Base-by-base conservation (phyloP, 1,139 yeast species). In the Candida frijolesensis region DNA sequence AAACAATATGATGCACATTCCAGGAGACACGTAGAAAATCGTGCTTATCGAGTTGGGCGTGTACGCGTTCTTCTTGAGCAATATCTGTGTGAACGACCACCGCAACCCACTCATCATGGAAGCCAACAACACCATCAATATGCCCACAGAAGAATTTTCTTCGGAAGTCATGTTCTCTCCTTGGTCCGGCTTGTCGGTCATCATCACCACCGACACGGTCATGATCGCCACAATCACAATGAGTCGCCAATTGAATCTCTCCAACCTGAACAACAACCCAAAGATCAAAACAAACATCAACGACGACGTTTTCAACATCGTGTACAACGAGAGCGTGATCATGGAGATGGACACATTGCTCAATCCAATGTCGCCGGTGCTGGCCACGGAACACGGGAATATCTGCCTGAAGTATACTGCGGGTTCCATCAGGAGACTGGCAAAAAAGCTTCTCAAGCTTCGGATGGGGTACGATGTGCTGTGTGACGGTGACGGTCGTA, bases 351-450 rank as follows among this genome's bases (percentile, higher is more conserved):
- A 87, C 33, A 87, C 83, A 66, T 94, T 94, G 33, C 96, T 94
- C 58, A 91, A 77, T 2, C 99, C 99, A 59, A 94, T 91, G 67
- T 94, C 99, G 12, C 96, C 95, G 3, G 96, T 90, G 2, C 94
- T 84, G 0, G 97, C 95, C 14, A 89, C 53, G 0, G 96, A 88
- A 63, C 98, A 91, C 0, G 97, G 97, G 1, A 89, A 64, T 44
- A 91, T 84, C 50, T 81, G 84, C 40, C 72, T 70, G 6, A 76
- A 14, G 59, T 83, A 85, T n/a, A 61, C 51, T 35, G 49, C 9
- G 19, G 51, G 48, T 40, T 55, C 60, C 42, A 71, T 66, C 16
- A 39, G 30, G 25, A 50, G 43, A 22, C 41, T 44, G 18, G 48
- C 51, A 49, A 67, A 63, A 15, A 60, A 56, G 19, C 55, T 46